Conservation (phyloP, 108 stramenopile species). For the Nitzschia palea region DNA sequence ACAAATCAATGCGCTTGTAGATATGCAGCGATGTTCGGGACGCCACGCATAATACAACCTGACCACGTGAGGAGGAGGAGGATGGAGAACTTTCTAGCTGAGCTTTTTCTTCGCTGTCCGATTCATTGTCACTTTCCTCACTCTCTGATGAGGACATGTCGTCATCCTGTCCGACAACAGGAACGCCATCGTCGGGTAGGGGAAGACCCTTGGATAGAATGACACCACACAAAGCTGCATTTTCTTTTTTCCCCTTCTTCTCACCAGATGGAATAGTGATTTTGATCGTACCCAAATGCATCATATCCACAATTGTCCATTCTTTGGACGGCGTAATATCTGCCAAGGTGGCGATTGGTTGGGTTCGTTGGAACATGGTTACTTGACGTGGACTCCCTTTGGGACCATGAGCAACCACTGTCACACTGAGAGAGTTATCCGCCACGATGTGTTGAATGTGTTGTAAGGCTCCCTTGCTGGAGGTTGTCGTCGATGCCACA, state of each 20-base stretch:
- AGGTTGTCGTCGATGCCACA: slow-evolving; percentile 23
- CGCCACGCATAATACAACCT: slow-evolving; percentile 66
- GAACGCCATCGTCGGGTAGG: slow-evolving; percentile 35
- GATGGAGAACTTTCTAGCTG: no score
- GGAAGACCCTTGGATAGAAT: slow-evolving; percentile 47
- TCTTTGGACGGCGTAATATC: slow-evolving; percentile 5
- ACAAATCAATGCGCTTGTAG: slow-evolving; percentile 61
- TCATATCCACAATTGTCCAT: slow-evolving; percentile 69
- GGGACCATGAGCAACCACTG: slow-evolving; percentile 60
- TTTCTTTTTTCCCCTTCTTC: slow-evolving; percentile 71
- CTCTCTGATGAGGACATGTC: slow-evolving; percentile 29
- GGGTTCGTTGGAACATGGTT: slow-evolving; percentile 60
- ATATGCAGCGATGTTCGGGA: slow-evolving; percentile 51
- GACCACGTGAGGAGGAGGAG: slow-evolving; percentile 37
- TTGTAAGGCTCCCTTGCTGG: not conserved
- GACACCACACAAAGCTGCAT: slow-evolving; percentile 63
- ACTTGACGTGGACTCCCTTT: slow-evolving; percentile 30
- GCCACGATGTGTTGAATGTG: slow-evolving; percentile 55
- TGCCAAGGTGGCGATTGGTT: slow-evolving; percentile 29
- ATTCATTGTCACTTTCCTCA: slow-evolving; percentile 36
- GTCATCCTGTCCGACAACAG: slow-evolving; percentile 42
- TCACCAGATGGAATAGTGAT: slow-evolving; percentile 45
- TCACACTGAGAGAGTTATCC: slow-evolving; percentile 63
- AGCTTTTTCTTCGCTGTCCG: slow-evolving; percentile 12
- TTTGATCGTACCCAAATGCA: slow-evolving; percentile 65